Conservation (phyloP, 805 yeast species). For the Metschnikowia matae region DNA sequence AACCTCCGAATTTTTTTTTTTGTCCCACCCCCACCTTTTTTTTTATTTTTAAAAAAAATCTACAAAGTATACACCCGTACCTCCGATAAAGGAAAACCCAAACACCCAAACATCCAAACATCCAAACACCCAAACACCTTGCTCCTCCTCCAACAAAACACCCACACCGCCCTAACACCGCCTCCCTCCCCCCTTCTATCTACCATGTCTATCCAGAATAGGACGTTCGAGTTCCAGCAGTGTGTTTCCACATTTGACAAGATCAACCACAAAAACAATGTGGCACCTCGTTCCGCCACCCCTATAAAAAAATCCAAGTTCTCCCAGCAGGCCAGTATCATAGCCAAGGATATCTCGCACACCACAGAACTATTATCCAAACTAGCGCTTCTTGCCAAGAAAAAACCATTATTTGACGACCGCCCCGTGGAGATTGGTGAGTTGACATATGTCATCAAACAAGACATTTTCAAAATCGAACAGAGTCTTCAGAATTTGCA, state of each 20-base stretch:
- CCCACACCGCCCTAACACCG: not conserved
- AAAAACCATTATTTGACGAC: constrained; percentile 90
- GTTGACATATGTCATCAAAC: constrained; percentile 80
- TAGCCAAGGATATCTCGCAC: constrained; percentile 85
- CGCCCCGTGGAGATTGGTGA: constrained; percentile 92
- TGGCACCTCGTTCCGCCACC: constrained; percentile 11
- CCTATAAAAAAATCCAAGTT: constrained; percentile 34
- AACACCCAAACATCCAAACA: too few species aligned
- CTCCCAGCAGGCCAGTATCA: constrained; percentile 64
- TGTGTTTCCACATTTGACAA: constrained; percentile 77
- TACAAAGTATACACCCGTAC: too few species aligned
- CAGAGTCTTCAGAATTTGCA: constrained; percentile 62
- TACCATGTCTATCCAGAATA: constrained; percentile 53
- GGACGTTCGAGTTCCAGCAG: constrained; percentile 90
- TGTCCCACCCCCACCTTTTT: too few species aligned
- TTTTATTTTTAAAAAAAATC: too few species aligned
- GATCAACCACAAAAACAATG: constrained; percentile 36
- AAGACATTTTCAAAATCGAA: constrained; percentile 80
- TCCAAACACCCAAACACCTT: too few species aligned
- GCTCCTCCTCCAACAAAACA: too few species aligned
- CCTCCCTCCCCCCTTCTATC: not conserved
- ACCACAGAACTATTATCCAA: constrained; percentile 78
- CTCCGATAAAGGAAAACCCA: not conserved
- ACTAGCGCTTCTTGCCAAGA: constrained; percentile 78
- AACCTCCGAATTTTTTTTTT: too few species aligned